Base-by-base conservation (phyloP, 352 stramenopile species). In the Saprolegnia parasitica region DNA sequence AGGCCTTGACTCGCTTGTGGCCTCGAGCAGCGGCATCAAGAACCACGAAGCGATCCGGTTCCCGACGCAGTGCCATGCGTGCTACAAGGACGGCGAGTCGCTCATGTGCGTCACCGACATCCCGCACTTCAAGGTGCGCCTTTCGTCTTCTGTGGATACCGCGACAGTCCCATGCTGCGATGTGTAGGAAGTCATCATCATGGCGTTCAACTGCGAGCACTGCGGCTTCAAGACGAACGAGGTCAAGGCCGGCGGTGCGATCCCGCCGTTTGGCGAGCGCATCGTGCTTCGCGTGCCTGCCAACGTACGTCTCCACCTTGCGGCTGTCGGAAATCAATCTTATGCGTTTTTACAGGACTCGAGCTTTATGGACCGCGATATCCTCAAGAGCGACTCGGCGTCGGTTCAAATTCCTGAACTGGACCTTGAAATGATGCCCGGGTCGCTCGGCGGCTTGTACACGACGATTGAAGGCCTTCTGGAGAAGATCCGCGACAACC, bases 401-500 rank as follows among this genome's bases (percentile, higher is more conserved):
- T 82, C 76, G 52, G 77, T 94, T 1, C 79, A 77, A 62, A 97
- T 98, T 73, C 89, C 92, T 0, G 91, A 98, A 71, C 79, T 98
- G 42, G 90, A 97, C 58, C 73, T 98, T 24, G 89, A 98, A 73
- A 81, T 98, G 72, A 77, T 84, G 23, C 84, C 94, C 63, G 91
- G 91, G 16, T 93, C 89, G 24, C 73, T 98, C 4, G 90, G 85
- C 71, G 91, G 92, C 26, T 57, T 98, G 18, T 98, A 98, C 74
- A 97, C 92, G 21, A 98, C 92, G 15, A 80, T 98, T n/a, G 92
- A 98, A 72, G 93, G 93, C 37, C 71, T 97, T 35, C 72, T 98
- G 0, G 77, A 88, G 47, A 92, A 94, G 73, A 87, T 98, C 54
- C 77, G 81, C 29, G 82, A 93, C 66, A 81, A 83, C 42, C 81